These are phyloP conservation scores for Nothopassalora personata DNA, from an alignment of 2,329 filamentous ascomycete species.

Conservation along the genomic window DNA sequence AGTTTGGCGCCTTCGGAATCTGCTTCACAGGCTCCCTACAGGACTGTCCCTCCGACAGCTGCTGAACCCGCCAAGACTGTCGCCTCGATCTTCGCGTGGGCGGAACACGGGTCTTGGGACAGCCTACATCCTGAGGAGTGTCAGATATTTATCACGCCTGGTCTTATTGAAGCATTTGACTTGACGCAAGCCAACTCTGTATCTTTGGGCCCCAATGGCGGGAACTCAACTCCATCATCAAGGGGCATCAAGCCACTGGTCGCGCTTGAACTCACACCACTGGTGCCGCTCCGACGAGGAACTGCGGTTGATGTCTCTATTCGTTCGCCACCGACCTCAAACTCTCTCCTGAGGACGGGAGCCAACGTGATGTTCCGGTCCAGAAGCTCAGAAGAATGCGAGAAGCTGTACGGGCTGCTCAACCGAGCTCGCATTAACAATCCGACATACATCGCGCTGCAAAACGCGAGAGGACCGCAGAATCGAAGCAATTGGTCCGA, in stretches of 20 bases:
- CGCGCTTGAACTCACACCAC: constrained; percentile 80
- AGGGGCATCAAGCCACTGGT: constrained; percentile 48
- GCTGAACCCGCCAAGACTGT: constrained; percentile 51
- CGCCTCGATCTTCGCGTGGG: constrained; percentile 59
- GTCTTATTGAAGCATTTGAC: constrained; percentile 60
- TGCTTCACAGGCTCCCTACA: constrained; percentile 68
- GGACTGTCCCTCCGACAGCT: constrained; percentile 43
- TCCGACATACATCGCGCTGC: constrained; percentile 74
- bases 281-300: constrained; percentile 83
- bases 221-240: constrained; percentile 35
- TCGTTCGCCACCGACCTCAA: constrained; percentile 71
- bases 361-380: constrained; percentile 91
- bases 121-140: constrained; percentile 58
- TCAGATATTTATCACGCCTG: constrained; percentile 57
- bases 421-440: constrained; percentile 89
- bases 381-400: constrained; percentile 68
- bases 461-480: constrained; percentile 62
- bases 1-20: constrained; percentile 70
- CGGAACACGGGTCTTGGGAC: constrained; percentile 59
- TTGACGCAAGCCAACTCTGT: constrained; percentile 46
- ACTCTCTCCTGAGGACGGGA: constrained; percentile 62
- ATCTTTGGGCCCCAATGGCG: constrained; percentile 34
- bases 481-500: constrained; percentile 46
- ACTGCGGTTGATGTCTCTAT: constrained; percentile 93
- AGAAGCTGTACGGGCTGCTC: constrained; percentile 75